Evolutionary conservation across 2,329 filamentous ascomycete genomes (phyloP).

Genomic region (Microcyclospora pomicola): DNA sequence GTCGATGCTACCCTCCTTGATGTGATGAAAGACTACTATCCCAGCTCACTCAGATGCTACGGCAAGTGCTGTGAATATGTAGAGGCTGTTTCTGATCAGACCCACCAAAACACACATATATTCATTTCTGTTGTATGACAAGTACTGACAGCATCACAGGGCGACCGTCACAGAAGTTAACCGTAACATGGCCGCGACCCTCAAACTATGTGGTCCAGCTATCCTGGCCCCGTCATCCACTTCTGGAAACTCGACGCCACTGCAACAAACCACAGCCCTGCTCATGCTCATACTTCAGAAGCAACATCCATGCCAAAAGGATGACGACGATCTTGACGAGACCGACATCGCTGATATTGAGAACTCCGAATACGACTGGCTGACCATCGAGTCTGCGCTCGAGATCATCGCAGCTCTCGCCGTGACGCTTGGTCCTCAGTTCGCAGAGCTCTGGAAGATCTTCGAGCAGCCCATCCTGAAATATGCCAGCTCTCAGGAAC

Average conservation of each 20-base stretch:
- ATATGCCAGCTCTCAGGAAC: conserved; percentile 73
- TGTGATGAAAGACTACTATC: conserved; percentile 89
- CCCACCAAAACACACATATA: background rate
- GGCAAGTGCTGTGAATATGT: conserved; percentile 22
- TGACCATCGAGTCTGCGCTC: conserved; percentile 85
- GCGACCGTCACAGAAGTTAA: conserved; percentile 89
- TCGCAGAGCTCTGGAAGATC: conserved; percentile 84
- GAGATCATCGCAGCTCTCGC: conserved; percentile 80
- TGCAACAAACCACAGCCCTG: conserved; percentile 54
- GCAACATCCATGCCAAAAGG: conserved; percentile 83
- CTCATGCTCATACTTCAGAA: conserved; percentile 72
- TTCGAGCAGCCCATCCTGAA: conserved; percentile 87
- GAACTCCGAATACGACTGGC: conserved; percentile 93
- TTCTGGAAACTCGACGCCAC: conserved; percentile 30
- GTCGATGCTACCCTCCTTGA: conserved; percentile 14
- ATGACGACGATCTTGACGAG: conserved; percentile 70
- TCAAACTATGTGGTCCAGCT: conserved; percentile 82
- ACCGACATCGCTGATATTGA: conserved; percentile 54
- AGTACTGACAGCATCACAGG: conserved; percentile 35
- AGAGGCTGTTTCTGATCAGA: conserved; percentile 37
- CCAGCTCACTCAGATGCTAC: conserved; percentile 98
- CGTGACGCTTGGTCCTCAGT: conserved; percentile 64
- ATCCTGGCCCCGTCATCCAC: conserved; percentile 55
- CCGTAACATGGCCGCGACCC: conserved; percentile 75
- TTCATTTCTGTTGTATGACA: conserved; percentile 16